These are phyloP conservation scores for Pascua guehoae DNA, from an alignment of 1,284 basidiomycete species.

Conservation along the genomic window DNA sequence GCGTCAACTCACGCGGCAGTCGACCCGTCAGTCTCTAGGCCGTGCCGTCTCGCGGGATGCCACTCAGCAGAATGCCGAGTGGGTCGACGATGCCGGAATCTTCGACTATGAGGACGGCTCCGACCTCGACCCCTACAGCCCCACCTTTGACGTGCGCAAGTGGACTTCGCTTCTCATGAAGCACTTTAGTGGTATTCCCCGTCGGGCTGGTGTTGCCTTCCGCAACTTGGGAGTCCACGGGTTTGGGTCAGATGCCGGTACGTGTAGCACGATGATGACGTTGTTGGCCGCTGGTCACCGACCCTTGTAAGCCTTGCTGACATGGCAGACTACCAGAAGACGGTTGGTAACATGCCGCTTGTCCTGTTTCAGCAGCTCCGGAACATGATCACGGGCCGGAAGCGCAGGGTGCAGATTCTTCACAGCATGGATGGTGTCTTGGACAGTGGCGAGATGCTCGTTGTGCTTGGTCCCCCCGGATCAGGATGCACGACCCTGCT, in stretches of 20 bases:
- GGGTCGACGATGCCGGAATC: background rate
- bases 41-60: background rate
- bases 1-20: slow-evolving; percentile 31
- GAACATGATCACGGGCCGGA: slow-evolving; percentile 42
- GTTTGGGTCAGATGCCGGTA: slow-evolving; percentile 49
- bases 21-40: slow-evolving; percentile 6
- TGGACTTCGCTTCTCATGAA: slow-evolving; percentile 49
- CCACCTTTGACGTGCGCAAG: slow-evolving; percentile 48
- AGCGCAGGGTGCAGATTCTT: slow-evolving; percentile 53
- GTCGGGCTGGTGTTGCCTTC: slow-evolving; percentile 52
- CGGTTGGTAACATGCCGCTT: slow-evolving; percentile 51
- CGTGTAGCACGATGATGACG: slow-evolving; percentile 9
- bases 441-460: slow-evolving; percentile 55
- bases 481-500: slow-evolving; percentile 58
- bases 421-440: slow-evolving; percentile 51
- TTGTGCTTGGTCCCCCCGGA: slow-evolving; percentile 62
- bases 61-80: background rate
- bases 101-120: slow-evolving; percentile 36
- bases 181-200: slow-evolving; percentile 31
- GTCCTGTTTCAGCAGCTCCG: slow-evolving; percentile 39
- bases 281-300: background rate
- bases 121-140: slow-evolving; percentile 50
- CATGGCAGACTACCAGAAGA: slow-evolving; percentile 52
- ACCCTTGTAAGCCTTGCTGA: background rate
- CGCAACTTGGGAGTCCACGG: slow-evolving; percentile 53